Conservation (phyloP, 768 basidiomycete species). For the Amanita thiersii region DNA sequence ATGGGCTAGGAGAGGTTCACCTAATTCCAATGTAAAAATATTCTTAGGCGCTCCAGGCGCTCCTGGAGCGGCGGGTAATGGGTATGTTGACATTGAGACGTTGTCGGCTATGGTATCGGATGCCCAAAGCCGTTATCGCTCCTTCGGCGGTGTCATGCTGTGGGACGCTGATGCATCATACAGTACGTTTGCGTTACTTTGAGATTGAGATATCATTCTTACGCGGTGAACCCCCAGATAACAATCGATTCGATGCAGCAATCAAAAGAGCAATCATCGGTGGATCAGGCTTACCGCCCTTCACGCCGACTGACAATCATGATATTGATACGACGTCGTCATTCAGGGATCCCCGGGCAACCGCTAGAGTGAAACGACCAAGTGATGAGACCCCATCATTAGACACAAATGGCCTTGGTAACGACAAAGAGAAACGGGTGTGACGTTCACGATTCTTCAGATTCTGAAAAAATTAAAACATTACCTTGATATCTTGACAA, state of each 20-base stretch:
- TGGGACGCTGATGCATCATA: constrained; percentile 35
- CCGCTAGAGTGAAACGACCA: constrained; percentile 25
- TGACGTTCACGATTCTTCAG: constrained; percentile 21
- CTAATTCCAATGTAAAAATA: constrained; percentile 50
- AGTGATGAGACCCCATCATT: neutral
- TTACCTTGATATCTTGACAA: too few relatives aligned
- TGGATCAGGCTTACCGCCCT: constrained; percentile 12
- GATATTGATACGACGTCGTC: neutral
- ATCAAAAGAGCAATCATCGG: constrained; percentile 38
- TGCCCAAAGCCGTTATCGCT: constrained; percentile 43
- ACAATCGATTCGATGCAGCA: constrained; percentile 39
- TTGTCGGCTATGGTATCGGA: constrained; percentile 33
- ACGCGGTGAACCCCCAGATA: constrained; percentile 20
- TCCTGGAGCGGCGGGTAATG: constrained; percentile 39
- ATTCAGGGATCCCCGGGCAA: constrained; percentile 24
- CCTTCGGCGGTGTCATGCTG: constrained; percentile 51
- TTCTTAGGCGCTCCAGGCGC: constrained; percentile 54
- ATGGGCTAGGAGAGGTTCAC: constrained; percentile 54
- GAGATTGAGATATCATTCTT: neutral
- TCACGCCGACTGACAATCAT: neutral
- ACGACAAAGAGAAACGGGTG: constrained; percentile 11
- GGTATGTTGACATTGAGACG: constrained; percentile 39
- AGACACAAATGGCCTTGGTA: neutral
- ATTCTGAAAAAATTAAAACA: constrained; percentile 13
- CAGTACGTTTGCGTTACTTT: constrained; percentile 24